These are phyloP conservation scores for Stagonosporopsis tanaceti DNA, from an alignment of 2,329 filamentous ascomycete genomes.

Conservation along the genomic window DNA sequence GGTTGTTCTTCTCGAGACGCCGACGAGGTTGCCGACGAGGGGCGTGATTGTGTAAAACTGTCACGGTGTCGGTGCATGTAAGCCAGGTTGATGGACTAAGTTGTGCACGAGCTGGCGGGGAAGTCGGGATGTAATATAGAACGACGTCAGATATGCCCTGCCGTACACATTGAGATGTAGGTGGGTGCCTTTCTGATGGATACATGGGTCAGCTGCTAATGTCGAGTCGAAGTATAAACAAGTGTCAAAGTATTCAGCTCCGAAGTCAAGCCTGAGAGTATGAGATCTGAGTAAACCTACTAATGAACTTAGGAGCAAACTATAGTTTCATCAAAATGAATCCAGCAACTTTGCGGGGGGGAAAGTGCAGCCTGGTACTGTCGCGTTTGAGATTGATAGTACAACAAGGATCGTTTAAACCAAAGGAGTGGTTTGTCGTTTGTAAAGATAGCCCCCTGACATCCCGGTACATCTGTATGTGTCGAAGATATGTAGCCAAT, in stretches of 20 bases:
- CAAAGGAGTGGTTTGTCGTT: conserved; percentile 2
- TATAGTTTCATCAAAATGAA: neutral
- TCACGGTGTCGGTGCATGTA: no score
- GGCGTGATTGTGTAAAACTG: no score
- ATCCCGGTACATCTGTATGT: neutral
- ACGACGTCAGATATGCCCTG: no score
- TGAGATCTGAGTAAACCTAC: neutral
- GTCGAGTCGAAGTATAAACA: no score
- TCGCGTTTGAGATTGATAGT: neutral
- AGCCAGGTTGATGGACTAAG: no score
- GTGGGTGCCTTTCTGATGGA: no score
- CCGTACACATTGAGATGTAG: no score
- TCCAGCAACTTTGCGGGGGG: neutral
- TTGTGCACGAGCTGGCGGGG: no score
- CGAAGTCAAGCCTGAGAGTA: no score
- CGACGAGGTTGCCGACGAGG: neutral
- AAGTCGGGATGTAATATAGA: no score
- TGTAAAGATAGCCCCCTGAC: neutral
- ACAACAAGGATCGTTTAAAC: neutral
- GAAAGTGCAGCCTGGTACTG: neutral
- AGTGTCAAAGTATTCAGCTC: no score
- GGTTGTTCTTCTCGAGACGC: neutral
- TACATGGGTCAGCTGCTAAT: no score
- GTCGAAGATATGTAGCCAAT: neutral
- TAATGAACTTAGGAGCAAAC: neutral